Base-by-base conservation (phyloP, 2,329 filamentous ascomycete genomes). In the Thielaviopsis punctulata region DNA sequence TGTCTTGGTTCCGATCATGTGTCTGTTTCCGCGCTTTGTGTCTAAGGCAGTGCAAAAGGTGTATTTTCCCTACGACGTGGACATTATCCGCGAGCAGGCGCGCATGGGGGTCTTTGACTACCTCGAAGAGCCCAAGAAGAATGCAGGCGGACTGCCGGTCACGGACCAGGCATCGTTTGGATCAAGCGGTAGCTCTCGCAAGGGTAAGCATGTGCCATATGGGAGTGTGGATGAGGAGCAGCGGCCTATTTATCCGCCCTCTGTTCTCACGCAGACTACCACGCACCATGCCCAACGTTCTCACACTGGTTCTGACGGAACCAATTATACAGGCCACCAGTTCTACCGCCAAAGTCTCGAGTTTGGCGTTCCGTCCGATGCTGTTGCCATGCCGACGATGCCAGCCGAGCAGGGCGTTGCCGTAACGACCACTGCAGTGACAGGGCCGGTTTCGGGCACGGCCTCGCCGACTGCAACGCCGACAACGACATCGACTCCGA, bases 21-120 rank as follows among this genome's bases (percentile, higher is more conserved):
- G 86, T 65, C 69, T 98, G 49, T 79, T 94, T 55, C 92, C 92
- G 10, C 82, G 92, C 23, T 95, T 96, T 65, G 76, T 79, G 47
- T 74, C 85, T 69, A 98, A 98, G 69, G 73, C 82, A 27, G 68
- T 92, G 48, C 92, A 96, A 66, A 98, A 98, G 68, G 84, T 95
- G 52, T 96, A 88, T 68, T 86, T 84, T 65, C 92, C 92, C 3
- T 82, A 84, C 59, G 92, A 98, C 61, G 82, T 95, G 54, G 92
- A 98, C 64, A 94, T 98, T 58, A 81, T 98, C 61, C 86, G 92
- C 47, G 92, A 98, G 66, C 88, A 96, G 69, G 80, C 93, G 56
- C 78, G 78, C 24, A 73, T 81, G 68, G 92, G 92, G 59, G 81
- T 82, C 62, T 96, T 93, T 64, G 79, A 84, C 58, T 78, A 87